phyloP scores from a whole-genome alignment of 2,329 filamentous ascomycete species.

The Fusarium floridanum region DNA sequence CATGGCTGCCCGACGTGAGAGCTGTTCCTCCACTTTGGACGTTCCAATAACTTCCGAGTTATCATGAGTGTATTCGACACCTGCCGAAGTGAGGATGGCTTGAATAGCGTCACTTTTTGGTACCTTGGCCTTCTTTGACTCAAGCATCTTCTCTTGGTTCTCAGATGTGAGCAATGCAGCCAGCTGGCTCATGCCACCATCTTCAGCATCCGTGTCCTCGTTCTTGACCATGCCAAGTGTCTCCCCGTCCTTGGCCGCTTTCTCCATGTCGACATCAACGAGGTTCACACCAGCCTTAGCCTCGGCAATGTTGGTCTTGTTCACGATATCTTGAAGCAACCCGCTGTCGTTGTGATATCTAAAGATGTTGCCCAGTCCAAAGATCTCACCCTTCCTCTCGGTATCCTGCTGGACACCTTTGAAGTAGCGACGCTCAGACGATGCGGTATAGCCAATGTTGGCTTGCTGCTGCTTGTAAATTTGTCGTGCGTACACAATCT shows the following conservation, averaged over 20 bases:
- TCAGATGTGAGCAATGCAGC: conserved; percentile 65
- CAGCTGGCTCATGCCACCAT: conserved; percentile 79
- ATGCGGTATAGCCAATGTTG: conserved; percentile 96
- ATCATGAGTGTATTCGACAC: conserved; percentile 95
- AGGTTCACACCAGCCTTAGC: conserved; percentile 87
- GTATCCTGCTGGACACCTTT: conserved; percentile 90
- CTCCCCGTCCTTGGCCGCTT: conserved; percentile 68
- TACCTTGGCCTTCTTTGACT: conserved; percentile 53
- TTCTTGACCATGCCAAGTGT: conserved; percentile 58
- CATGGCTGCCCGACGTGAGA: conserved; percentile 82
- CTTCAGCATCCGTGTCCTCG: conserved; percentile 67
- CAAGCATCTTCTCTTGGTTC: conserved; percentile 57
- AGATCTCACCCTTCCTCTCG: conserved; percentile 90
- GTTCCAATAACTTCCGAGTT: conserved; percentile 96
- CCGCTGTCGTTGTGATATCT: conserved; percentile 83
- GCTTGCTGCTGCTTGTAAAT: conserved; percentile 99
- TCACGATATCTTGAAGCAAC: conserved; percentile 93
- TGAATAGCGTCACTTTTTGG: conserved; percentile 80
- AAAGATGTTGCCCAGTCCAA: conserved; percentile 89
- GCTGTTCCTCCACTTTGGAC: conserved; percentile 88
- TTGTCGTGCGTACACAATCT: conserved; percentile 96
- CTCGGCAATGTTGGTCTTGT: conserved; percentile 98
- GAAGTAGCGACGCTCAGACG: conserved; percentile 93
- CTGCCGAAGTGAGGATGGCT: conserved; percentile 88
- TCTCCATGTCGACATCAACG: conserved; percentile 79